phyloP scores from a whole-genome alignment of 73 alveolate species.

The Tetrahymena borealis region DNA sequence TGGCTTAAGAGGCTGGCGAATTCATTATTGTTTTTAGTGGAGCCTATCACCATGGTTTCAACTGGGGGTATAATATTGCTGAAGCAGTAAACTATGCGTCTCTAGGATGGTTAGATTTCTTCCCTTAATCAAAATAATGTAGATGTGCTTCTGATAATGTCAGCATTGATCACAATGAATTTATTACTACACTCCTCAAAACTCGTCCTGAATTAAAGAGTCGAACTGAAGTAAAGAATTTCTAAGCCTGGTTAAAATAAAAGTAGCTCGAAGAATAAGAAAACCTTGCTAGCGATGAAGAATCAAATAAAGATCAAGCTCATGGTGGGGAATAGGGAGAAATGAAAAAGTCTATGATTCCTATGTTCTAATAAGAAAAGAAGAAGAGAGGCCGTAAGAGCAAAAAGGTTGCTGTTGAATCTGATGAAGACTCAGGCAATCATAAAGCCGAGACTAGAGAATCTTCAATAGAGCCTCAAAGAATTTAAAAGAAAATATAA shows the following conservation, averaged over 20 bases:
- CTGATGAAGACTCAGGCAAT: background rate
- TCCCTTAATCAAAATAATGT: conserved; percentile 23
- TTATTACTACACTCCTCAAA: background rate
- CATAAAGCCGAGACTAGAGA: background rate
- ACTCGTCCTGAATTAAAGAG: background rate
- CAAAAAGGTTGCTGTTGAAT: background rate
- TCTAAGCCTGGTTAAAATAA: background rate
- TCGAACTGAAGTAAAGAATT: background rate
- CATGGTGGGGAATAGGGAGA: background rate
- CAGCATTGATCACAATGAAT: conserved; percentile 28
- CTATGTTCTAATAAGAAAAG: background rate
- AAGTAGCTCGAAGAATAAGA: background rate
- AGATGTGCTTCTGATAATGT: conserved; percentile 42
- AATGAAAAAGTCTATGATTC: background rate
- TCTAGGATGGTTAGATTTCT: conserved; percentile 41
- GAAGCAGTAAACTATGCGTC: conserved; percentile 85
- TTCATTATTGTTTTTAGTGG: conserved; percentile 60
- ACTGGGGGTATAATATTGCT: conserved; percentile 75
- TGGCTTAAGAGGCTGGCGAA: conserved; percentile 69
- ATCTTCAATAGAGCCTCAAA: background rate
- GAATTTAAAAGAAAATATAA: background rate
- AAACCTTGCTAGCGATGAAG: background rate
- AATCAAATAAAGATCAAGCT: background rate
- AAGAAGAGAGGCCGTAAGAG: background rate
- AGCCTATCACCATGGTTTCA: conserved; percentile 80